Percentiles rank a stretch among this genome's conserved stretches.
Evolutionary conservation across 768 basidiomycete genomes (phyloP).

Genomic region (Russula griseocarnosa): DNA sequence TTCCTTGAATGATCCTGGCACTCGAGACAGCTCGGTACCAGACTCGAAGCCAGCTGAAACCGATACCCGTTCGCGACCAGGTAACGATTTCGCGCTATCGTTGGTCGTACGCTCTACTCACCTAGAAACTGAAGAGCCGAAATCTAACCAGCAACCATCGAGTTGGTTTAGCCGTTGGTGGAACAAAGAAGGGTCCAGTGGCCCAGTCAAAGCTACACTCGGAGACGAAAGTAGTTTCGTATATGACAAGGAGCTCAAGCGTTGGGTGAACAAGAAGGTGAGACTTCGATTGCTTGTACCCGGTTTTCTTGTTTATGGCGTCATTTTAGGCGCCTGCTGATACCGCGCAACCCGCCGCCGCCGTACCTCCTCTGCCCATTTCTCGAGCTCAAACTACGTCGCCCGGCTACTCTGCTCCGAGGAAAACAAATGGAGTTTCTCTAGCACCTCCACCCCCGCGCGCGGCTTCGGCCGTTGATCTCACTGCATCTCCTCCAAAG

Average conservation of each 20-base stretch:
- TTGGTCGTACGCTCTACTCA: background rate
- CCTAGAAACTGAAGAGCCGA: slow-evolving; percentile 4
- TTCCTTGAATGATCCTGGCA: slow-evolving; percentile 33
- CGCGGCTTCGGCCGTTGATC: slow-evolving; percentile 61
- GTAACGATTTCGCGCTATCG: slow-evolving; percentile 27
- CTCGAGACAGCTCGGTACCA: slow-evolving; percentile 30
- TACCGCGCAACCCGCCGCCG: slow-evolving; percentile 46
- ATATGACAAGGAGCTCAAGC: slow-evolving; percentile 91
- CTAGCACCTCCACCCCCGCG: slow-evolving; percentile 46
- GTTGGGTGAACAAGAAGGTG: slow-evolving; percentile 96
- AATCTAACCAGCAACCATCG: slow-evolving; percentile 36
- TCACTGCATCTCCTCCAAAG: slow-evolving; percentile 49
- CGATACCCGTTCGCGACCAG: slow-evolving; percentile 34
- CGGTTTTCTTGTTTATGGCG: background rate
- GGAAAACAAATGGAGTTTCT: slow-evolving; percentile 37
- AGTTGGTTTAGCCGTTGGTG: slow-evolving; percentile 85
- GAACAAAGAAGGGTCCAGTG: slow-evolving; percentile 60
- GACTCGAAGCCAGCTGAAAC: slow-evolving; percentile 18
- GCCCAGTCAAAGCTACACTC: slow-evolving; percentile 84
- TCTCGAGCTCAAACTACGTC: slow-evolving; percentile 84
- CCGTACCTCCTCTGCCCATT: slow-evolving; percentile 68
- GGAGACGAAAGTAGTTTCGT: slow-evolving; percentile 89
- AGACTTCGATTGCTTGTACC: slow-evolving; percentile 25
- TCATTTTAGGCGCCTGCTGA: slow-evolving; percentile 50
- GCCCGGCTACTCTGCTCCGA: slow-evolving; percentile 52